Evolutionary conservation across 257 asterid species (phyloP).

Genomic region (Nicotiana paniculata): DNA sequence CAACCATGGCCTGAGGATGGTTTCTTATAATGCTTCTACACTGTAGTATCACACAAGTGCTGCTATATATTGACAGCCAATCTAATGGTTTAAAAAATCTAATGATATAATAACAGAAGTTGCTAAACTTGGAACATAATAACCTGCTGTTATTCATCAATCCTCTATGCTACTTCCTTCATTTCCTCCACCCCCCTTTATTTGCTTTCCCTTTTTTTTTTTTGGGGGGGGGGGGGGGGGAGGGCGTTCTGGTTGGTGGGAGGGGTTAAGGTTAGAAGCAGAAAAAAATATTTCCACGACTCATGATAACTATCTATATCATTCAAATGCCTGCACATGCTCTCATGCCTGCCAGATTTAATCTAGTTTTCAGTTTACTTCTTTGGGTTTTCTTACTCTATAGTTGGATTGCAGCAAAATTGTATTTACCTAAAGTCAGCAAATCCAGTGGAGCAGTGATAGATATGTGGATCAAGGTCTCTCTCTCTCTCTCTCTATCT

Average conservation of each 20-base stretch:
- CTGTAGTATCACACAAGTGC: background rate
- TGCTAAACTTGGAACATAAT: background rate
- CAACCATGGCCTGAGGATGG: background rate
- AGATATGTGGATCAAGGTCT: conserved; percentile 94
- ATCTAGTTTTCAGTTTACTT: background rate
- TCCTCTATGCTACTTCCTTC: background rate
- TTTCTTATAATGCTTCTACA: background rate
- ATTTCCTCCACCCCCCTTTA: background rate
- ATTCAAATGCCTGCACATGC: background rate
- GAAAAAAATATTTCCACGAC: background rate
- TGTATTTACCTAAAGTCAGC: conserved; percentile 75
- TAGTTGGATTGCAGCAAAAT: conserved; percentile 55
- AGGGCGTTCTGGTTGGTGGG: background rate
- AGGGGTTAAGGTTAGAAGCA: background rate
- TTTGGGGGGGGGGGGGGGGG: background rate
- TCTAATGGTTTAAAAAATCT: background rate
- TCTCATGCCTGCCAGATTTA: background rate
- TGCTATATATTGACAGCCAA: background rate
- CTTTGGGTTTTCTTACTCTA: background rate
- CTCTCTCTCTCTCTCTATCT: conserved; percentile 12
- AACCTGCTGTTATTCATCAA: background rate
- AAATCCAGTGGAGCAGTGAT: conserved; percentile 70
- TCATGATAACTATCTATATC: background rate
- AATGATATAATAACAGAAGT: background rate
- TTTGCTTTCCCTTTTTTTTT: background rate